Evolutionary conservation across 129 eudicot genomes (phyloP).

Genomic region (Tagetes erecta): DNA sequence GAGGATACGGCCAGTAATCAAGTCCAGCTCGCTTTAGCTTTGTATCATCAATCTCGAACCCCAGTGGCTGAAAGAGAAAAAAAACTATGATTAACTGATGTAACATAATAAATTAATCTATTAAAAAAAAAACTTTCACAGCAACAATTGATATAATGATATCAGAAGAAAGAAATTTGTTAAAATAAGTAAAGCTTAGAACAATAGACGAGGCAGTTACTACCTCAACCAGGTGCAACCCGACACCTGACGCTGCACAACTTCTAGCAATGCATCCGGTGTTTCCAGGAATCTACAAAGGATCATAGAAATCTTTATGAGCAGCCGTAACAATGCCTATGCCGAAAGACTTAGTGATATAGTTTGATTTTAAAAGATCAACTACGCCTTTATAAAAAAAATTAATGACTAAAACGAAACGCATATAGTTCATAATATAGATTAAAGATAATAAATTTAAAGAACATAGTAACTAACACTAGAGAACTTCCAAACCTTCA

Average conservation of each 20-base stretch:
- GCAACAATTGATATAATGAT: background rate
- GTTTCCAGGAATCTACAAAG: conserved; percentile 90
- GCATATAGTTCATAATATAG: background rate
- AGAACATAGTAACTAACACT: background rate
- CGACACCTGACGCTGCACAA: conserved; percentile 96
- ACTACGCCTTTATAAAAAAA: background rate
- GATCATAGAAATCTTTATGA: conserved; percentile 21
- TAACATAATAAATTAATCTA: background rate
- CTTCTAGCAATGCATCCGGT: conserved; percentile 93
- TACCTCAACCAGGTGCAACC: conserved; percentile 89
- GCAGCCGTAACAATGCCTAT: conserved; percentile 19
- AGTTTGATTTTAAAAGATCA: background rate
- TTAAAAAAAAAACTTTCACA: background rate
- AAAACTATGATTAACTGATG: conserved; percentile 2
- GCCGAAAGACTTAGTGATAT: background rate
- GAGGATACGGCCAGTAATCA: conserved; percentile 99
- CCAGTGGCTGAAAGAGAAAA: conserved; percentile 72
- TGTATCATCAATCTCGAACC: conserved; percentile 79
- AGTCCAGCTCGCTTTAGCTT: conserved; percentile 98
- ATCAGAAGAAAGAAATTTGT: background rate
- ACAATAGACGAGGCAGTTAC: background rate
- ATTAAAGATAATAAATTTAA: background rate
- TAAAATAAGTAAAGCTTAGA: background rate
- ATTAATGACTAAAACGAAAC: background rate
- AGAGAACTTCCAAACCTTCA: background rate